Evolutionary conservation across 192 early-diverging fungal genomes (phyloP), one percentile per base, ranked within the genome.

Genomic region (Mortierella hygrophila): DNA sequence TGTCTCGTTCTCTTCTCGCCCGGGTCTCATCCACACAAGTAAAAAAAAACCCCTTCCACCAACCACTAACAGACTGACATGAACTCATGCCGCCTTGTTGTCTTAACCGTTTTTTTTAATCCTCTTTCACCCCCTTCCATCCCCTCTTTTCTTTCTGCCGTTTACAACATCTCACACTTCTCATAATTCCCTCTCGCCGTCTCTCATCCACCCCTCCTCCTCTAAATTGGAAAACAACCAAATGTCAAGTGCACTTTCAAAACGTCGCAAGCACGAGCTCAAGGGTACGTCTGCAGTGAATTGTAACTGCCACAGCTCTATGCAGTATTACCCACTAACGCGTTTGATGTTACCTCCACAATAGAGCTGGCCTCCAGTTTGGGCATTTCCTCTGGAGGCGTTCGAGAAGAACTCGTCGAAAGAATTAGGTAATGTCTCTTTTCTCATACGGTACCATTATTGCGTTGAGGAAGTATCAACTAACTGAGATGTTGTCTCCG

Each of bases 401-500:
- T 60, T 18, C 83, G 83, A 47, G 83, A 85, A 37, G 78, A 80
- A 32, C 47, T 85, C 16, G 78, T 60, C 46, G 83, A 85, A 13
- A 79, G 83, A 42, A 85, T 85, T 75, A 85, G 52, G 83, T 85
- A 73, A n/a, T 47, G n/a, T 47, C n/a, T 20, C 8, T 54, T 23
- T 8, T 1, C 52, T 76, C 52, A 23, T 65, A 32, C 6, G 5
- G 20, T 9, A 6, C 13, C 16, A 40, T 35, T 35, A 68, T 2
- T 40, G 49, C 15, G 23, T 26, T 68, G 23, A 23, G 20, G 13
- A 6, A n/a, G 1, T 10, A 68, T 68, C 41, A 21, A 68, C 13
- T 10, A 10, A 52, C 41, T 38, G 21, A 68, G 63, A 11, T 71
- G 9, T 32, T 15, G 4, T 18, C n/a, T 13, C 13, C 44, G 6